Base-by-base conservation (phyloP, 169 alveolate species). In the Eimeria sp. region DNA sequence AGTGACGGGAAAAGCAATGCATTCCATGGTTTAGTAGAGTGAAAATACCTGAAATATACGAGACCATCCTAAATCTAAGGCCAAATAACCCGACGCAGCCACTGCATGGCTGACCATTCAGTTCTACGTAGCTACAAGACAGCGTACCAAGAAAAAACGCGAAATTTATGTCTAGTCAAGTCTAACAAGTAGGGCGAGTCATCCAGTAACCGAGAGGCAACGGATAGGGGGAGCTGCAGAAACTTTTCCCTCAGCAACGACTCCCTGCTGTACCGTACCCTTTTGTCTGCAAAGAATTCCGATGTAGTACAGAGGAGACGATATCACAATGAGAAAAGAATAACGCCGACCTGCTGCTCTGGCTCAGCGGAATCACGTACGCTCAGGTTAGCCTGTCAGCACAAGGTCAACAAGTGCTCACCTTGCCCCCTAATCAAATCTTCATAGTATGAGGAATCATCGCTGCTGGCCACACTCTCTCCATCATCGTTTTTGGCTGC, bases 121-220 rank as follows among this genome's bases (percentile, higher is more conserved):
- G 51, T 47, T 18, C 9, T 49, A 45, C 10, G 65, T 40, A 49
- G 70, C 92, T 34, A 34, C 65, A 49, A 63, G 14, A 30, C 16
- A n/a, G 40, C 75, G 9, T 80, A 92, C 95, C 95, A 92, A 11
- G 63, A 92, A 27, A 92, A 92, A 30, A 49, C 54, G 91, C 95
- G 90, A 51, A 92, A 92, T n/a, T 40, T 92, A 30, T 92, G 95
- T 54, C 72, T 27, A 18, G 88, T 78, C 67, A 92, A 58, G 67
- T 92, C 92, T 34, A 61, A 65, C 67, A 92, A 83, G 54, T 92
- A 92, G 63, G 95, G 95, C 30, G 88, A 45, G 43, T 92, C 95
- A 61, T 92, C 95, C 27, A 92, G 95, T 57, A 92, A 67, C 57
- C 88, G 95, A 10, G 95, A 7, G 22, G 95, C 90, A 40, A 92